Evolutionary conservation across 2,329 filamentous ascomycete genomes (phyloP).

Genomic region (Huntiella decipiens): DNA sequence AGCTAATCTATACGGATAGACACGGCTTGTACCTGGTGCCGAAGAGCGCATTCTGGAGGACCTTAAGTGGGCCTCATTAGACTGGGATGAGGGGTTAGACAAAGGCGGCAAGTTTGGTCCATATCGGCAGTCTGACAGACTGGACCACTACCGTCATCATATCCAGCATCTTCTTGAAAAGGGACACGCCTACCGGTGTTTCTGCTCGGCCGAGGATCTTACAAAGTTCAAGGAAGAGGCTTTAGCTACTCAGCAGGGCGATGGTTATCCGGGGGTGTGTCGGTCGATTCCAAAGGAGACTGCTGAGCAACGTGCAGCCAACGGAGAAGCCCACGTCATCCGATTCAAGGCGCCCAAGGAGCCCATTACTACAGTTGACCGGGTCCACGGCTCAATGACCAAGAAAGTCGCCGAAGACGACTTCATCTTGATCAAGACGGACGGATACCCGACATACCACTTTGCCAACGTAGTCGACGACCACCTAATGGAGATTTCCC

Average conservation of each 20-base stretch:
- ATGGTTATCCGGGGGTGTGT: slow-evolving; percentile 46
- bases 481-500: slow-evolving; percentile 84
- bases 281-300: slow-evolving; percentile 44
- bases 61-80: slow-evolving; percentile 68
- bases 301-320: slow-evolving; percentile 48
- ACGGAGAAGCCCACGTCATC: slow-evolving; percentile 56
- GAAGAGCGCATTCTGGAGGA: slow-evolving; percentile 63
- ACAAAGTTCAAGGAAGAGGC: slow-evolving; percentile 45
- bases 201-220: slow-evolving; percentile 60
- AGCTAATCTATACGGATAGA: slow-evolving; percentile 27
- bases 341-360: slow-evolving; percentile 43
- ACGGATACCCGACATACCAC: slow-evolving; percentile 89
- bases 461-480: slow-evolving; percentile 95
- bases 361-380: slow-evolving; percentile 28
- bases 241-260: slow-evolving; percentile 29
- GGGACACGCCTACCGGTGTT: slow-evolving; percentile 77
- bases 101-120: slow-evolving; percentile 67
- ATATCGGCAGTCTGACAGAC: slow-evolving; percentile 57
- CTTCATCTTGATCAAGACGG: slow-evolving; percentile 76
- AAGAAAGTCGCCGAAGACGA: slow-evolving; percentile 47
- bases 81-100: slow-evolving; percentile 90
- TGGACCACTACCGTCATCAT: slow-evolving; percentile 51
- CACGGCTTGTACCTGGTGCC: slow-evolving; percentile 61
- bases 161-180: slow-evolving; percentile 47
- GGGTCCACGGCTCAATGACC: slow-evolving; percentile 56